Percentiles rank a stretch among this genome's conserved stretches.
Evolutionary conservation across 2,329 filamentous ascomycete genomes (phyloP).

Genomic region (Fusarium clavum): DNA sequence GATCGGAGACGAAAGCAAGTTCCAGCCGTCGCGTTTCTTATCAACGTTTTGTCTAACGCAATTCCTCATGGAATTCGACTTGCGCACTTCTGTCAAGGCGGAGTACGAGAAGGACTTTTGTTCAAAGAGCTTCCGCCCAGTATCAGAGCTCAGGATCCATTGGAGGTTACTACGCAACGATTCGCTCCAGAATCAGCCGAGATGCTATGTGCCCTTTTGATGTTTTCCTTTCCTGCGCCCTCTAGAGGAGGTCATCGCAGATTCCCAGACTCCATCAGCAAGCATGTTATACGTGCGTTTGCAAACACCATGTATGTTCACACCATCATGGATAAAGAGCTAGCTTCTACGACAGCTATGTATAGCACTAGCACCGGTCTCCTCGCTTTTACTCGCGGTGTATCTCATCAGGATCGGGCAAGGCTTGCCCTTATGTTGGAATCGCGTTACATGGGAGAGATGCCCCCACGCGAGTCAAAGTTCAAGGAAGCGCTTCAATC

Average conservation of each 20-base stretch:
- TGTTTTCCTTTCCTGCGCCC: constrained; percentile 9
- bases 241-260: constrained; percentile 9
- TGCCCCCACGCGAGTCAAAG: constrained; percentile 13
- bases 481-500: constrained; percentile 24
- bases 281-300: constrained; percentile 13
- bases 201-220: constrained; percentile 5
- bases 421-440: constrained; percentile 26
- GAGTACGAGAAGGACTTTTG: constrained; percentile 22
- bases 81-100: constrained; percentile 29
- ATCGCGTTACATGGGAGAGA: constrained; percentile 30
- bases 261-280: constrained; percentile 20
- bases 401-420: constrained; percentile 23
- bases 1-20: constrained; percentile 26
- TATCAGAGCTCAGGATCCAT: constrained; percentile 22
- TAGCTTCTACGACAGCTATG: constrained; percentile 23
- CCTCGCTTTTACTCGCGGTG: constrained; percentile 17
- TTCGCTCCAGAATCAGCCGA: constrained; percentile 21
- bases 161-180: constrained; percentile 22
- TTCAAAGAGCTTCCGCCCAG: constrained; percentile 22
- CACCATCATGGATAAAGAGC: constrained; percentile 27
- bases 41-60: constrained; percentile 19
- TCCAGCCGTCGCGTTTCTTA: constrained; percentile 22
- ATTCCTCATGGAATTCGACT: constrained; percentile 25
- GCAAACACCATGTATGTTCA: constrained; percentile 26
- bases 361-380: constrained; percentile 27